A percentile compares a stretch with the other conserved stretches of the same genome.
These are phyloP conservation scores for Pleomassaria siparia DNA, from an alignment of 2,329 filamentous ascomycete genomes.

Conservation along the genomic window DNA sequence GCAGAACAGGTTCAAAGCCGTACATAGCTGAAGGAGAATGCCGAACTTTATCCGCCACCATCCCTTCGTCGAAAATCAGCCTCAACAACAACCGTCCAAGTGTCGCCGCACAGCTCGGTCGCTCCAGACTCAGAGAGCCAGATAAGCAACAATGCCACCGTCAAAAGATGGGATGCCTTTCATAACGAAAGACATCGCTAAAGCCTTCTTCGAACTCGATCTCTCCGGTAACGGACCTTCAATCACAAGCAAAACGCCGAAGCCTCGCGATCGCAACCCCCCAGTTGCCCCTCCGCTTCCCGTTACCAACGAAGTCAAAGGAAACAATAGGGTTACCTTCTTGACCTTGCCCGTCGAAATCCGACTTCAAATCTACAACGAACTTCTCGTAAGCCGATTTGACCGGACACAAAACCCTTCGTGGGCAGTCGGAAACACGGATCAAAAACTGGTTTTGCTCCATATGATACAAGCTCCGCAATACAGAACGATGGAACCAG, in stretches of 20 bases:
- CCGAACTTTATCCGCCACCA: too few relatives aligned
- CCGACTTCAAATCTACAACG: slow-evolving; percentile 5
- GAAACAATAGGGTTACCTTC: slow-evolving; percentile 4
- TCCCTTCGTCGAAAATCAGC: too few relatives aligned
- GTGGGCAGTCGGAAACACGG: slow-evolving; percentile 4
- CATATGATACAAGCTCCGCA: slow-evolving; percentile 3
- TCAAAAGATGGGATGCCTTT: neutral
- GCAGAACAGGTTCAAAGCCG: too few relatives aligned
- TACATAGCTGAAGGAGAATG: too few relatives aligned
- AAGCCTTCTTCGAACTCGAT: neutral
- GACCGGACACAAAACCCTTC: slow-evolving; percentile 3
- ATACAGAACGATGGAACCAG: slow-evolving; percentile 6
- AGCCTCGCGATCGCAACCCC: neutral
- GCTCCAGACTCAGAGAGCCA: neutral
- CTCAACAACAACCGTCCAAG: too few relatives aligned
- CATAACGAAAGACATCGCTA: neutral
- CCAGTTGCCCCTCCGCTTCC: neutral
- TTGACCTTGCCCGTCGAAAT: slow-evolving; percentile 8
- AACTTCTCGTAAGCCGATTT: slow-evolving; percentile 7
- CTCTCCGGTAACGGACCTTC: neutral
- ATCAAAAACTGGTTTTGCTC: slow-evolving; percentile 5
- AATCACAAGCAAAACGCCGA: neutral
- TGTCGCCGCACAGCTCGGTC: too few relatives aligned
- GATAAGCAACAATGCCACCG: neutral
- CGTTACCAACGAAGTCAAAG: neutral